Evolutionary conservation across 495 filamentous ascomycete genomes (phyloP).

Genomic region (Penicillium nucicola): DNA sequence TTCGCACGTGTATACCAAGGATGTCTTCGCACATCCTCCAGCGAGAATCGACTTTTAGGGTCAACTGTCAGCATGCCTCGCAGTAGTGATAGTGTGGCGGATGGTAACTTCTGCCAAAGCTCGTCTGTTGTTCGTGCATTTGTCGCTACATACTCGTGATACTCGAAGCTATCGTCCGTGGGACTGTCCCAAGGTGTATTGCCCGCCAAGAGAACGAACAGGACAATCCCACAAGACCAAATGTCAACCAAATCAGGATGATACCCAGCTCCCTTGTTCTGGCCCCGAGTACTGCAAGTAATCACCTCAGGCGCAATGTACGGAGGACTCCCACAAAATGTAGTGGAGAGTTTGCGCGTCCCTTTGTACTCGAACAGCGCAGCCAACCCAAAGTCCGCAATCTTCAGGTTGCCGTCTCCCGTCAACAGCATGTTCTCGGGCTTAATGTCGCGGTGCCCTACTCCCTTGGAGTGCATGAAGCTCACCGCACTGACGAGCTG

Average conservation of each 20-base stretch:
- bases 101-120: slow-evolving; percentile 78
- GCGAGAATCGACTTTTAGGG: slow-evolving; percentile 69
- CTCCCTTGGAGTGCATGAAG: slow-evolving; percentile 91
- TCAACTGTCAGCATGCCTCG: slow-evolving; percentile 92
- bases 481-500: slow-evolving; percentile 87
- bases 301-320: slow-evolving; percentile 98
- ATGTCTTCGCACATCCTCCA: slow-evolving; percentile 85
- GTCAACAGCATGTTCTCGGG: slow-evolving; percentile 87
- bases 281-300: slow-evolving; percentile 40
- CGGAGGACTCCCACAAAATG: slow-evolving; percentile 92
- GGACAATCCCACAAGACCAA: slow-evolving; percentile 94
- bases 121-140: slow-evolving; percentile 78
- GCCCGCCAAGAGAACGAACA: slow-evolving; percentile 91
- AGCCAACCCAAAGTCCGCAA: slow-evolving; percentile 95
- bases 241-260: slow-evolving; percentile 83
- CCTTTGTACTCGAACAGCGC: slow-evolving; percentile 90
- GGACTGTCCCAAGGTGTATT: slow-evolving; percentile 99
- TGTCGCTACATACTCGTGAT: slow-evolving; percentile 75
- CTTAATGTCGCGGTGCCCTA: slow-evolving; percentile 87
- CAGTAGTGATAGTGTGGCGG: slow-evolving; percentile 77
- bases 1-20: slow-evolving; percentile 93
- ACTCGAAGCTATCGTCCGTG: slow-evolving; percentile 74
- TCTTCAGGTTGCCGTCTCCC: slow-evolving; percentile 80
- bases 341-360: slow-evolving; percentile 70
- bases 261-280: slow-evolving; percentile 64